phyloP scores from a whole-genome alignment of 1,139 yeast genomes.

The Blastobotrys raffinosifermentans region DNA sequence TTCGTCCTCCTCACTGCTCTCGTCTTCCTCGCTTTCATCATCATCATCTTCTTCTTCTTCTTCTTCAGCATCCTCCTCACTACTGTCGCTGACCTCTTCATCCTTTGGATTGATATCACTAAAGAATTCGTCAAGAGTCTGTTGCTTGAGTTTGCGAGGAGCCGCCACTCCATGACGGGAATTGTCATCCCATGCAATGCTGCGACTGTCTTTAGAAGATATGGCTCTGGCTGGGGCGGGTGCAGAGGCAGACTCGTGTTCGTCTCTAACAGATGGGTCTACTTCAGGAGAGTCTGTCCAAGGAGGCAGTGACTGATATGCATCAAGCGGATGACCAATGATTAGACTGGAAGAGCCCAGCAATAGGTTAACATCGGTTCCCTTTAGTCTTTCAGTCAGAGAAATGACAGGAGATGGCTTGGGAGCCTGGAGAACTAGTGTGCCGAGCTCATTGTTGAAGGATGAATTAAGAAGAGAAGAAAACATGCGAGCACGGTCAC shows the following conservation, averaged over 20 bases:
- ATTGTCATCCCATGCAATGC: conserved; percentile 3
- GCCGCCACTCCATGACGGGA: conserved; percentile 18
- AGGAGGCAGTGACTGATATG: conserved; percentile 27
- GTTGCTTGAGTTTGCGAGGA: conserved; percentile 46
- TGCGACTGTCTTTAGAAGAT: conserved; percentile 4
- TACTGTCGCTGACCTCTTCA: conserved; percentile 22
- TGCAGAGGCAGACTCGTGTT: conserved; percentile 12
- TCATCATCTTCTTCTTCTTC: conserved; percentile 13
- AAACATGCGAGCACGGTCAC: conserved; percentile 81
- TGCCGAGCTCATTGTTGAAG: conserved; percentile 47
- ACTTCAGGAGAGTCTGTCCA: conserved; percentile 27
- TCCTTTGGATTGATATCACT: conserved; percentile 39
- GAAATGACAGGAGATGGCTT: conserved; percentile 47
- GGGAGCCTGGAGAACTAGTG: conserved; percentile 75
- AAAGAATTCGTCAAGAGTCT: conserved; percentile 81
- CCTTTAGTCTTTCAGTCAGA: conserved; percentile 14
- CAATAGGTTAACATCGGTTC: conserved; percentile 12
- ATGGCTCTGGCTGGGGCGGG: conserved; percentile 8
- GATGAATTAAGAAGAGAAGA: conserved; percentile 42
- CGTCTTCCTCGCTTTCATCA: conserved; percentile 23
- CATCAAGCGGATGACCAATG: conserved; percentile 31
- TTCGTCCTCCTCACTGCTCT: conserved; percentile 19
- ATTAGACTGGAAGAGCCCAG: conserved; percentile 33
- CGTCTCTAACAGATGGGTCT: conserved; percentile 29
- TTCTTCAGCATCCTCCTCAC: conserved; percentile 20